phyloP scores from a whole-genome alignment of 2,329 filamentous ascomycete genomes.

The Trichothecium roseum region DNA sequence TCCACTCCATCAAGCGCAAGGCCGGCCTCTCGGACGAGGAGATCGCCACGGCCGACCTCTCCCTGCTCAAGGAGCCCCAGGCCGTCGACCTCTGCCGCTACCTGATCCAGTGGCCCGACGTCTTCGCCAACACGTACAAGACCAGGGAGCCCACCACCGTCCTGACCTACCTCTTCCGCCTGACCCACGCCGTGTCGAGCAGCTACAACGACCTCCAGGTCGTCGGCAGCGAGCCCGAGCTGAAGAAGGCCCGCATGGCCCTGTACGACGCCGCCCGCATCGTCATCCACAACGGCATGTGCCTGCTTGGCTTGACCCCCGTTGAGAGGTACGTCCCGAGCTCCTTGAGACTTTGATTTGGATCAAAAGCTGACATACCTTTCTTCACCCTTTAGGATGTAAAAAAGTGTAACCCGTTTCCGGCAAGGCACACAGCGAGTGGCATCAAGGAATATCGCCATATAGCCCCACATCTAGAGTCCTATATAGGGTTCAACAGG shows the following conservation, averaged over 20 bases:
- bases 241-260: slow-evolving; percentile 59
- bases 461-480: too few relatives aligned
- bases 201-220: slow-evolving; percentile 78
- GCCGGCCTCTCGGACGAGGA: slow-evolving; percentile 44
- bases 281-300: slow-evolving; percentile 77
- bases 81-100: slow-evolving; percentile 64
- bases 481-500: too few relatives aligned
- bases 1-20: slow-evolving; percentile 53
- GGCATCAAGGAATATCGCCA: too few relatives aligned
- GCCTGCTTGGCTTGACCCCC: slow-evolving; percentile 64
- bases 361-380: too few relatives aligned
- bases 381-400: too few relatives aligned
- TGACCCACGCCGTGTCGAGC: slow-evolving; percentile 70
- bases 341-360: too few relatives aligned
- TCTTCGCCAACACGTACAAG: slow-evolving; percentile 73
- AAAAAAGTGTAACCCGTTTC: too few relatives aligned
- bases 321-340: slow-evolving; percentile 48
- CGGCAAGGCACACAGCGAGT: too few relatives aligned
- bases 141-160: slow-evolving; percentile 62
- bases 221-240: slow-evolving; percentile 64
- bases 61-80: slow-evolving; percentile 60
- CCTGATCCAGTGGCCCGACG: slow-evolving; percentile 77
- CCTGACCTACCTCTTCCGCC: slow-evolving; percentile 64
- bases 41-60: slow-evolving; percentile 52
- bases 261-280: slow-evolving; percentile 67